phyloP scores from a whole-genome alignment of 2,329 filamentous ascomycete species.

The Atkinsonella hypoxylon region DNA sequence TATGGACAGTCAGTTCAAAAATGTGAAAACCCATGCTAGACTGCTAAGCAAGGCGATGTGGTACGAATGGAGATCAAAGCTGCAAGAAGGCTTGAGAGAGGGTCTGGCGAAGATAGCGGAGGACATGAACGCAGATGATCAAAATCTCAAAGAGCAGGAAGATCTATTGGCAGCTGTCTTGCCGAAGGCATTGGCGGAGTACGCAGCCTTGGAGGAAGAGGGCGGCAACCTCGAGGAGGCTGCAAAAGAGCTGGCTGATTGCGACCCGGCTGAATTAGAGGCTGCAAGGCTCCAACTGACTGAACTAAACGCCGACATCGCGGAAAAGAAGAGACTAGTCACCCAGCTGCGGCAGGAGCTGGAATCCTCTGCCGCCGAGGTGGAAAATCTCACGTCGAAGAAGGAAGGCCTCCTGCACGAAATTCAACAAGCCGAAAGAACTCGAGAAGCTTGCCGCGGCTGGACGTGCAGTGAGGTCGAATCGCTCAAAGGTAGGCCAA shows the following conservation, averaged over 20 bases:
- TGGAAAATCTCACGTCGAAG: conserved; percentile 49
- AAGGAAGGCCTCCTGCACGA: conserved; percentile 61
- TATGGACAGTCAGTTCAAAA: conserved; percentile 96
- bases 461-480: conserved; percentile 78
- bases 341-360: conserved; percentile 55
- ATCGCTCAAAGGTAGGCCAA: conserved; percentile 54
- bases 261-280: conserved; percentile 68
- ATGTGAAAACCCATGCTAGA: conserved; percentile 86
- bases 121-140: conserved; percentile 65
- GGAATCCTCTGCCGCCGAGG: conserved; percentile 50
- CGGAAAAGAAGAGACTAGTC: conserved; percentile 55
- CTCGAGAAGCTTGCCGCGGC: conserved; percentile 78
- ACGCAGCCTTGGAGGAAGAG: conserved; percentile 50
- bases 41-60: conserved; percentile 90
- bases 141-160: conserved; percentile 54
- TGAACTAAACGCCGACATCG: conserved; percentile 54
- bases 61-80: conserved; percentile 94
- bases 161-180: conserved; percentile 54
- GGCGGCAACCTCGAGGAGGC: conserved; percentile 55
- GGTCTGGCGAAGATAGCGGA: conserved; percentile 64
- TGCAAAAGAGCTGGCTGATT: conserved; percentile 65
- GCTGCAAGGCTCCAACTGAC: conserved; percentile 58
- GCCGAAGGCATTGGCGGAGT: conserved; percentile 49
- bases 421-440: conserved; percentile 70
- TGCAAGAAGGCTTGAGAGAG: conserved; percentile 69